These are phyloP conservation scores for Amanita exitialis DNA, from an alignment of 768 basidiomycete species.

Conservation along the genomic window DNA sequence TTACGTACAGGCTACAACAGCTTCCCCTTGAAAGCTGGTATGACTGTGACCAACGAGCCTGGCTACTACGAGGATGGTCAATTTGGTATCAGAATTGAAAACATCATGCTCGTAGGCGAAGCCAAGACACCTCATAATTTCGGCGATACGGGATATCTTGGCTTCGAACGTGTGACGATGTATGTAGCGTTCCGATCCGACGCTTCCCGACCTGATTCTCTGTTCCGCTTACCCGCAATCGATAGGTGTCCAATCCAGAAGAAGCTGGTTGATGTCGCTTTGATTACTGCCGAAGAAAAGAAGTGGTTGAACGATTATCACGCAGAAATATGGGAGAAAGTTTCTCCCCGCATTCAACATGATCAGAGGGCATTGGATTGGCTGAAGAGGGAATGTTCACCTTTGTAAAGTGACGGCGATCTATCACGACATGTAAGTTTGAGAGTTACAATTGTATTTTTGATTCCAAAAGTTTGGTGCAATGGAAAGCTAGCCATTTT, in stretches of 20 bases:
- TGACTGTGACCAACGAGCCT: slow-evolving; percentile 92
- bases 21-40: slow-evolving; percentile 66
- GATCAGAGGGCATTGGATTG: slow-evolving; percentile 51
- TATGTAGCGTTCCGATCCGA: slow-evolving; percentile 23
- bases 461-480: neutral
- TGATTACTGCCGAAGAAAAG: slow-evolving; percentile 59
- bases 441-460: neutral
- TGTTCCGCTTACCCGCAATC: neutral
- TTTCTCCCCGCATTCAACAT: slow-evolving; percentile 59
- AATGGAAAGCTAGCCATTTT: neutral
- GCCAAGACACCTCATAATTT: slow-evolving; percentile 69
- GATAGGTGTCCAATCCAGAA: slow-evolving; percentile 81
- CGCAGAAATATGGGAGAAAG: slow-evolving; percentile 59
- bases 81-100: slow-evolving; percentile 93
- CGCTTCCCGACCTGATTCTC: neutral
- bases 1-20: slow-evolving; percentile 54
- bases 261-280: slow-evolving; percentile 55
- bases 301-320: slow-evolving; percentile 85
- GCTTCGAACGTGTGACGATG: slow-evolving; percentile 86
- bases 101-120: slow-evolving; percentile 68
- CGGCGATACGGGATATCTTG: slow-evolving; percentile 74
- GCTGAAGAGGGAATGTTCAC: slow-evolving; percentile 51
- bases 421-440: neutral
- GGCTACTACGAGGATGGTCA: slow-evolving; percentile 87
- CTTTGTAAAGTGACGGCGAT: slow-evolving; percentile 17